Evolutionary conservation across 257 asterid genomes (phyloP).

Genomic region (Nicotiana sylvestris): DNA sequence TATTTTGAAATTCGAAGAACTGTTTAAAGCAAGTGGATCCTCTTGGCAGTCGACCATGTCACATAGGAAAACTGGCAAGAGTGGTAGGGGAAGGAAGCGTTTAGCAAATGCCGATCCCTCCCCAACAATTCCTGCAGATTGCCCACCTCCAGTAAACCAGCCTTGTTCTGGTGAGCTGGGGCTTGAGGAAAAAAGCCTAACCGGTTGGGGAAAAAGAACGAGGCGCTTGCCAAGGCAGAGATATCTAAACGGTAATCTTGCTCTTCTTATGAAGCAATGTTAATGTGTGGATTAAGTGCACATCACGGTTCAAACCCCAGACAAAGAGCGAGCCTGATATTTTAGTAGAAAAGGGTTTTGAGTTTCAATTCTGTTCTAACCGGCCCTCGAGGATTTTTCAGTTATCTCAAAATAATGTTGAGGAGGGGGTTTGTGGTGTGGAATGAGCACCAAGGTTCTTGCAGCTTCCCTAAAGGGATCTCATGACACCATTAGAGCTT

Average conservation of each 20-base stretch:
- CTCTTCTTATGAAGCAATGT: conserved; percentile 26
- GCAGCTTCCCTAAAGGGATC: not conserved
- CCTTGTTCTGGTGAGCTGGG: conserved; percentile 20
- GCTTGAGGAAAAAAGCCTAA: conserved; percentile 38
- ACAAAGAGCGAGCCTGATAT: not conserved
- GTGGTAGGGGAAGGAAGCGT: conserved; percentile 40
- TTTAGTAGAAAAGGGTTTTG: too few species aligned
- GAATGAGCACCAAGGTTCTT: not conserved
- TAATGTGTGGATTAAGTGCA: not conserved
- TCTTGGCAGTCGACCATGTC: conserved; percentile 24
- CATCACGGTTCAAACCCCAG: not conserved
- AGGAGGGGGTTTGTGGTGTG: not conserved
- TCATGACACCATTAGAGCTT: not conserved
- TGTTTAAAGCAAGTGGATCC: conserved; percentile 37
- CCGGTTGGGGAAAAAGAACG: conserved; percentile 80
- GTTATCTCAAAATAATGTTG: not conserved
- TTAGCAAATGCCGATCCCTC: conserved; percentile 17
- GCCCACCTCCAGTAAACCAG: conserved; percentile 18
- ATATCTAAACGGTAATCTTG: conserved; percentile 20
- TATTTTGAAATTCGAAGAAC: conserved; percentile 56
- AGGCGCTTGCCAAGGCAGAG: conserved; percentile 71
- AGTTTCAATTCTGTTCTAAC: not conserved
- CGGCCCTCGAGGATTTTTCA: not conserved
- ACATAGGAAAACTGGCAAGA: conserved; percentile 24
- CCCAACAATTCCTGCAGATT: conserved; percentile 10